These are phyloP conservation scores for Cutaneotrichosporon arboriforme DNA, from an alignment of 1,284 basidiomycete species.

Conservation along the genomic window DNA sequence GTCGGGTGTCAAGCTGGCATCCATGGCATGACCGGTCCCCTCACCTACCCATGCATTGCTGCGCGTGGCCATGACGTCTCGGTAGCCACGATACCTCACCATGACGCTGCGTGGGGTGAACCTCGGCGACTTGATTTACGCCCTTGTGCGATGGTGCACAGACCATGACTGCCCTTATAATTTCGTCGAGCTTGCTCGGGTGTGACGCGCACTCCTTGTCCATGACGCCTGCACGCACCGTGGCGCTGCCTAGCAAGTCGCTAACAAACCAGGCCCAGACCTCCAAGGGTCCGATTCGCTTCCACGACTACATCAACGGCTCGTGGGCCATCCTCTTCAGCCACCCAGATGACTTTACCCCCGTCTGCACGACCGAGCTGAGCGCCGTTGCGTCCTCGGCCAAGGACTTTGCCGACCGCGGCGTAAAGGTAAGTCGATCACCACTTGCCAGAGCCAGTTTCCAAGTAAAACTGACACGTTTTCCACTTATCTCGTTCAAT, in stretches of 20 bases:
- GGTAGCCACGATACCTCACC: no score
- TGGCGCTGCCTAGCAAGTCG: constrained; percentile 35
- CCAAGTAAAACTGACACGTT: neutral
- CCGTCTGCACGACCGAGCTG: constrained; percentile 90
- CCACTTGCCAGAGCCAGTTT: neutral
- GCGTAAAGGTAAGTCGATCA: constrained; percentile 61
- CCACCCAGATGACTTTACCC: constrained; percentile 67
- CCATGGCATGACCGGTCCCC: no score
- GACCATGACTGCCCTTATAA: no score
- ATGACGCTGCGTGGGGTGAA: no score
- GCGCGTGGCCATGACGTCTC: no score
- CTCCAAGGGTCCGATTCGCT: constrained; percentile 57
- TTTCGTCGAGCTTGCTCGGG: no score
- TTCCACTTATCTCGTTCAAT: neutral
- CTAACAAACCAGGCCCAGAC: constrained; percentile 72
- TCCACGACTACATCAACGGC: constrained; percentile 85
- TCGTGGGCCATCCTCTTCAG: constrained; percentile 91
- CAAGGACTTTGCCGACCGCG: constrained; percentile 77
- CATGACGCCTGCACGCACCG: no score
- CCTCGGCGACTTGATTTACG: no score
- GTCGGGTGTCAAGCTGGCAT: no score
- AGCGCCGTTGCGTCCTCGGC: constrained; percentile 84
- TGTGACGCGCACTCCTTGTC: no score
- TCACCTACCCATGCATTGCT: no score
- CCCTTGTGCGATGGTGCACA: no score